Conservation (phyloP, 2,329 filamentous ascomycete genomes). For the Calonectria pseudoturangicola region DNA sequence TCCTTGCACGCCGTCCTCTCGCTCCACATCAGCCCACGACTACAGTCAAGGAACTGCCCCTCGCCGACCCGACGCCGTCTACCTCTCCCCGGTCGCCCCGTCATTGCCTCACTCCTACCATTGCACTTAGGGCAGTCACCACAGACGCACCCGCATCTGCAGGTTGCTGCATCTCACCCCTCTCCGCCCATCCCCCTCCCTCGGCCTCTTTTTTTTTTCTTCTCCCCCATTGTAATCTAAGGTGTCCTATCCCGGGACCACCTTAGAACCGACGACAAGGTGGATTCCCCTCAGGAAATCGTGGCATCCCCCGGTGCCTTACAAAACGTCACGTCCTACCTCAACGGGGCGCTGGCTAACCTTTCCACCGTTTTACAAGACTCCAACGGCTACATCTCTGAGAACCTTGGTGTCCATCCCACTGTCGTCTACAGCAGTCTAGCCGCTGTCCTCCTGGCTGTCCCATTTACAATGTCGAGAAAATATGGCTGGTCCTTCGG, state of each 20-base stretch:
- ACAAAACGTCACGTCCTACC: constrained; percentile 75
- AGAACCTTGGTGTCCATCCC: constrained; percentile 70
- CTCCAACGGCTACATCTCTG: constrained; percentile 71
- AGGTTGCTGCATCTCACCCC: constrained; percentile 34
- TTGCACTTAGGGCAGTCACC: constrained; percentile 31
- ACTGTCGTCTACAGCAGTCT: constrained; percentile 70
- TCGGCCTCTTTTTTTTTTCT: constrained; percentile 37
- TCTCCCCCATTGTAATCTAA: constrained; percentile 52
- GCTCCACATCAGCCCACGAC: constrained; percentile 56
- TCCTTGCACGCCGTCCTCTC: constrained; percentile 47
- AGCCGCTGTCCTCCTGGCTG: constrained; percentile 68
- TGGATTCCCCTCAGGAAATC: constrained; percentile 76
- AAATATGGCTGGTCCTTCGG: constrained; percentile 70
- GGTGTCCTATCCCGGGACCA: constrained; percentile 61
- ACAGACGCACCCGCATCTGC: constrained; percentile 36
- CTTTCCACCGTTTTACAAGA: constrained; percentile 68
- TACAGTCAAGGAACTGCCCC: constrained; percentile 50
- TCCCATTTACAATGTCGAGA: constrained; percentile 73
- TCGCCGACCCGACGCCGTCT: constrained; percentile 29
- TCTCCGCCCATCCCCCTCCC: constrained; percentile 45
- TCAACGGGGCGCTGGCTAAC: constrained; percentile 71
- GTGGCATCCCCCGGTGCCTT: constrained; percentile 79
- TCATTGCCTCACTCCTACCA: constrained; percentile 45
- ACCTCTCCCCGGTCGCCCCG: constrained; percentile 38
- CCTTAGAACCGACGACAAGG: constrained; percentile 69